Evolutionary conservation across 2,329 filamentous ascomycete genomes (phyloP), one percentile per base, ranked within the genome.

Genomic region (Helotiales sp.): DNA sequence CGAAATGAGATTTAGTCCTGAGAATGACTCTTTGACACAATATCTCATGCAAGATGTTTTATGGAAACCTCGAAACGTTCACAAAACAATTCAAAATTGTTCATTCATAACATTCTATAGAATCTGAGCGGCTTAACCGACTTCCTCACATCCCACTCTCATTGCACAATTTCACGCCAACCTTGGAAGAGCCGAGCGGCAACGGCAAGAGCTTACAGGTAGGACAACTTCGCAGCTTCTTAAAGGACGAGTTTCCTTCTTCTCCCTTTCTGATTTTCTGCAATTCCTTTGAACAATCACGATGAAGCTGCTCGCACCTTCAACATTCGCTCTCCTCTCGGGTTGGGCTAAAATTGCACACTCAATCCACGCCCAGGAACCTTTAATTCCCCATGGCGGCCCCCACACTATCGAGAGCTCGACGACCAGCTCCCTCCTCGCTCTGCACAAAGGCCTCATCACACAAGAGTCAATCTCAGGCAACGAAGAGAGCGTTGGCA

Each of bases 361-460:
- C 28, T 65, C 70, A 50, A 68, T 70, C 62, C 63, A 59, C 13
- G 30, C 60, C 26, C 73, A 74, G 67, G 34, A 65, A 28, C 70
- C 70, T 50, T 60, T 75, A 26, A 45, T 66, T 24, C 32, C 34
- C 47, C 30, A 58, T 20, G n/a, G n/a, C n/a, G n/a, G n/a, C n/a
- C n/a, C n/a, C n/a, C n/a, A n/a, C n/a, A n/a, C n/a, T n/a, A 30
- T 52, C 26, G 62, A 65, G 20, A 69, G 64, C 61, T 57, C 62
- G 61, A 55, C 55, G 20, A 50, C 43, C 47, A 54, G 52, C 17
- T 30, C 72, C 50, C 72, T 92, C 13, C 81, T 91, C 49, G 82
- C 81, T 7, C 82, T 92, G 4, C 90, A 92, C 77, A 84, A 85
- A 64, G 82, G 84, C 34, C 83, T 92, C n/a, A 82, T 89, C 63